Conservation (phyloP, 2,329 filamentous ascomycete species). For the Davidsoniella virescens region DNA sequence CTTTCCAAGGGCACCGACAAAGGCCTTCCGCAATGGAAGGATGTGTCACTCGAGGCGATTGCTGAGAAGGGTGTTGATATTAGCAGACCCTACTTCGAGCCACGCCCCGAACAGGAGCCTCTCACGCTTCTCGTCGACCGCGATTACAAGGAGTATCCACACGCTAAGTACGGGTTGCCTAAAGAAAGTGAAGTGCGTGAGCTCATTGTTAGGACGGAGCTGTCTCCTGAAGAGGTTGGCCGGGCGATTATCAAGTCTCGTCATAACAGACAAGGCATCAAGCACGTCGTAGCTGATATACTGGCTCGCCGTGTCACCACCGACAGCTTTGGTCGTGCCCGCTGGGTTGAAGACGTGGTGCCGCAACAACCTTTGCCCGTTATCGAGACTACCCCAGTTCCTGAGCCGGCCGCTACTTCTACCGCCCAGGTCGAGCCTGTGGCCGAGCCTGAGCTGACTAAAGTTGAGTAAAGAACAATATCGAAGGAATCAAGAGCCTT, state of each 20-base stretch:
- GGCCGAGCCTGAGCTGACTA: background rate
- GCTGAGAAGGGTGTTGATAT: constrained; percentile 25
- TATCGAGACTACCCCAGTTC: too few relatives aligned
- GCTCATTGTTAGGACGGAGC: constrained; percentile 25
- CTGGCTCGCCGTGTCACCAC: constrained; percentile 42
- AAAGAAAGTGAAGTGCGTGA: constrained; percentile 44
- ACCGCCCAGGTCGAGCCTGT: background rate
- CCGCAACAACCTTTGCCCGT: background rate
- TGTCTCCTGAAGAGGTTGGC: constrained; percentile 41
- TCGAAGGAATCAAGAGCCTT: background rate
- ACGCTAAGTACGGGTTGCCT: constrained; percentile 54
- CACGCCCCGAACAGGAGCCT: constrained; percentile 27
- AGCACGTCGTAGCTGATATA: constrained; percentile 52
- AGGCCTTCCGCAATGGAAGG: constrained; percentile 42
- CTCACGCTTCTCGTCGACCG: constrained; percentile 38
- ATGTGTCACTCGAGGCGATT: constrained; percentile 54
- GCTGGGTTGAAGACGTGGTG: constrained; percentile 20
- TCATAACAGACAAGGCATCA: constrained; percentile 51
- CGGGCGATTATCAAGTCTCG: constrained; percentile 43
- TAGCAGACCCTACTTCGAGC: constrained; percentile 53
- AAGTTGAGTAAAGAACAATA: too few relatives aligned
- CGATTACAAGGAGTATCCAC: constrained; percentile 60
- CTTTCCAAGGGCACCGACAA: constrained; percentile 32
- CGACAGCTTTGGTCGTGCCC: constrained; percentile 27
- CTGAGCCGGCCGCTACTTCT: too few relatives aligned